phyloP scores from a whole-genome alignment of 208 protist genomes.

The Crithidia sp. region DNA sequence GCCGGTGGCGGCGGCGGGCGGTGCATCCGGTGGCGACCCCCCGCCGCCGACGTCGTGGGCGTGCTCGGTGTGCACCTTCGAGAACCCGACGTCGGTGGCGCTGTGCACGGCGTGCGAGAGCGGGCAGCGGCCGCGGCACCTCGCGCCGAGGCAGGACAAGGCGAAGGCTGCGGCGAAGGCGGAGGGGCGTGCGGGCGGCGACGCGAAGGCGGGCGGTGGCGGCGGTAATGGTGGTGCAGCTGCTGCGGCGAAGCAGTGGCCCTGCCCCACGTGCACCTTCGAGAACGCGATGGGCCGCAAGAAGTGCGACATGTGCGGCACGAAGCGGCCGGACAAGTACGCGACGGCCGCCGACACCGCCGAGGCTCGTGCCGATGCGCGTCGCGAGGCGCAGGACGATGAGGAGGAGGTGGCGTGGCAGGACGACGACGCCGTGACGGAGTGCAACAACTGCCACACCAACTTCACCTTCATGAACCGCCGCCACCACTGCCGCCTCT shows the following conservation, averaged over 20 bases:
- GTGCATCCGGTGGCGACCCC: slow-evolving; percentile 4
- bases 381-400: slow-evolving; percentile 52
- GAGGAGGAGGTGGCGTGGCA: slow-evolving; percentile 83
- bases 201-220: slow-evolving; percentile 2
- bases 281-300: slow-evolving; percentile 48
- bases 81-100: slow-evolving; percentile 56
- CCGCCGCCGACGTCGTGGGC: slow-evolving; percentile 46
- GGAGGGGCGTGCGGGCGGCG: not conserved
- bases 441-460: slow-evolving; percentile 76
- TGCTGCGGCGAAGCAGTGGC: slow-evolving; percentile 32
- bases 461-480: slow-evolving; percentile 71
- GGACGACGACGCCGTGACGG: slow-evolving; percentile 66
- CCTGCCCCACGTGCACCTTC: slow-evolving; percentile 77
- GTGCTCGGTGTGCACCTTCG: slow-evolving; percentile 83
- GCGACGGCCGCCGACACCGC: slow-evolving; percentile 28
- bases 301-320: slow-evolving; percentile 82
- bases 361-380: slow-evolving; percentile 31
- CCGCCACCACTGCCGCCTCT: slow-evolving; percentile 84
- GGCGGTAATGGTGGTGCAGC: not conserved
- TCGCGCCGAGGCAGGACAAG: slow-evolving; percentile 23
- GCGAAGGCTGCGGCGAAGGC: slow-evolving; percentile 1
- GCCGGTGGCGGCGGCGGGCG: not conserved
- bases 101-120: slow-evolving; percentile 77
- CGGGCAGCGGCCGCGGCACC: slow-evolving; percentile 71
- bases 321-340: slow-evolving; percentile 50